Conservation (phyloP, 2,329 filamentous ascomycete genomes). For the Penicillium sclerotigenum region DNA sequence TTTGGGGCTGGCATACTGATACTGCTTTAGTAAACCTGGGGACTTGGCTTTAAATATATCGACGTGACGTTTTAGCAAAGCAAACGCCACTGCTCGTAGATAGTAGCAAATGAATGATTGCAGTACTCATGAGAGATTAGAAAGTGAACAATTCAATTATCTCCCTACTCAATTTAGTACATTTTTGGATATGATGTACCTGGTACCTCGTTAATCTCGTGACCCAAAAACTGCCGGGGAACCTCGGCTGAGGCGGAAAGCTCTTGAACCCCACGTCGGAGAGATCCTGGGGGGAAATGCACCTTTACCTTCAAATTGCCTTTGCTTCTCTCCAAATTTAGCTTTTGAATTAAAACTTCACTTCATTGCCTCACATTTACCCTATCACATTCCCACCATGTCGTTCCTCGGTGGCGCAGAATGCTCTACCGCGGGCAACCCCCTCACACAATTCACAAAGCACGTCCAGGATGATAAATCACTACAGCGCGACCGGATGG, state of each 20-base stretch:
- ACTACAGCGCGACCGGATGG: constrained; percentile 83
- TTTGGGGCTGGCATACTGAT: neutral
- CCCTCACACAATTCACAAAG: constrained; percentile 95
- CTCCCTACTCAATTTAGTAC: neutral
- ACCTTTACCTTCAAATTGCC: neutral
- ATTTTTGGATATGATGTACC: neutral
- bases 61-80: neutral
- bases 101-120: neutral
- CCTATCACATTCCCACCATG: constrained; percentile 55
- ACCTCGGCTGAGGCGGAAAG: constrained; percentile 28
- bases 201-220: neutral
- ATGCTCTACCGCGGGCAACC: constrained; percentile 94
- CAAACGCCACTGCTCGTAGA: neutral
- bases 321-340: neutral
- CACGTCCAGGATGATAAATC: constrained; percentile 96
- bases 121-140: neutral
- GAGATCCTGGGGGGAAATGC: constrained; percentile 11
- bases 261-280: constrained; percentile 23
- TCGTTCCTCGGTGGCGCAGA: constrained; percentile 94
- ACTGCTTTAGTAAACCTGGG: neutral
- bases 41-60: neutral
- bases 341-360: neutral
- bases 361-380: neutral
- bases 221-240: constrained; percentile 10
- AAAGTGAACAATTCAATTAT: neutral